Evolutionary conservation across 2,329 filamentous ascomycete species (phyloP).

Genomic region (Scedosporium dehoogii): DNA sequence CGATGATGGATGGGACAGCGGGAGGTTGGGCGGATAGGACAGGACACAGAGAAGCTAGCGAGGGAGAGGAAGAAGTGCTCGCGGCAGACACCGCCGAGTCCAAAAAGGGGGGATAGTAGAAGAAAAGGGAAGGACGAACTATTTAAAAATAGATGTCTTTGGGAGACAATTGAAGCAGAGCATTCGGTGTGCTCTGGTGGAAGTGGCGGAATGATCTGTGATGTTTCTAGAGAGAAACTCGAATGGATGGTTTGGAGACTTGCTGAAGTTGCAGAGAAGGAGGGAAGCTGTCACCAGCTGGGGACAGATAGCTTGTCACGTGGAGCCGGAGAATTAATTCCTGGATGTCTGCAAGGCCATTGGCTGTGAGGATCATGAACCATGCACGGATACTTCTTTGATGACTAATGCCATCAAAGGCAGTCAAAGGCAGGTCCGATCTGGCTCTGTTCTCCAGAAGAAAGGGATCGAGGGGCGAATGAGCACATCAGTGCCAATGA

Average conservation of each 20-base stretch:
- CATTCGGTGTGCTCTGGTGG: neutral
- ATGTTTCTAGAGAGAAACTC: neutral
- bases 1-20: neutral
- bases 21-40: slow-evolving; percentile 8
- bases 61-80: slow-evolving; percentile 6
- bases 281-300: slow-evolving; percentile 2
- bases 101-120: slow-evolving; percentile 10
- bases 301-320: neutral
- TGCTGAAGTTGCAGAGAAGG: neutral
- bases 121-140: slow-evolving; percentile 13
- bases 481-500: no score
- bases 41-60: slow-evolving; percentile 5
- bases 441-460: no score
- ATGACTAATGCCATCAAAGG: neutral
- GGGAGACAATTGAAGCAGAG: neutral
- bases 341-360: neutral
- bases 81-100: slow-evolving; percentile 2
- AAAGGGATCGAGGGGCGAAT: no score
- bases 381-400: neutral
- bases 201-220: neutral
- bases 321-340: neutral
- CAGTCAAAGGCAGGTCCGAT: neutral
- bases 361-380: neutral
- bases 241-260: neutral
- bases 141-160: slow-evolving; percentile 7